Conservation (phyloP, 495 filamentous ascomycete genomes). For the Viridothelium virens region DNA sequence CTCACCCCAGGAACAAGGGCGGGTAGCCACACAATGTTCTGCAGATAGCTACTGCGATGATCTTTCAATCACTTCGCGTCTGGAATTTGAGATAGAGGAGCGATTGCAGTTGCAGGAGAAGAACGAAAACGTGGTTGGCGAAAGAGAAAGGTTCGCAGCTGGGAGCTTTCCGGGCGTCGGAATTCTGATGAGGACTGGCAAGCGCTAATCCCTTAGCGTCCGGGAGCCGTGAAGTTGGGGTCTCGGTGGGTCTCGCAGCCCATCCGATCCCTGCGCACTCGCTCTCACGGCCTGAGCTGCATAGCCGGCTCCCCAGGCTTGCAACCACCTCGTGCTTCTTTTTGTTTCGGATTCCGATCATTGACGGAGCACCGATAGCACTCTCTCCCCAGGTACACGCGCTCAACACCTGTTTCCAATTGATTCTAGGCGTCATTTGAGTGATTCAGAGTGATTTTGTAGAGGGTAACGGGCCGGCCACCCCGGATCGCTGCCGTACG, state of each 20-base stretch:
- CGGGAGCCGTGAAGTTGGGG: neutral
- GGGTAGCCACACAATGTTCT: neutral
- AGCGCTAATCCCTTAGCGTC: neutral
- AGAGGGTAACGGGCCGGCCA: neutral
- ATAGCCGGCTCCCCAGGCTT: constrained; percentile 4
- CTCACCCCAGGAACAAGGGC: neutral
- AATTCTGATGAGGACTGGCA: constrained; percentile 1
- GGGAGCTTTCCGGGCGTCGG: constrained; percentile 7
- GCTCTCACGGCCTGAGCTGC: neutral
- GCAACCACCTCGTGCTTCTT: neutral
- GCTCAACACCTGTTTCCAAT: neutral
- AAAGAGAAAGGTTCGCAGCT: neutral
- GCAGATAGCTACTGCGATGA: neutral
- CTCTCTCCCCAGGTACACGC: neutral
- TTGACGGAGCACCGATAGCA: constrained; percentile 1
- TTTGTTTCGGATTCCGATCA: constrained; percentile 7
- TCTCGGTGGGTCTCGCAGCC: neutral
- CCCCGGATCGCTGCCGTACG: neutral
- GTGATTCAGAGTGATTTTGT: neutral
- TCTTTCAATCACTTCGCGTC: neutral
- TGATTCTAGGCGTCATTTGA: neutral
- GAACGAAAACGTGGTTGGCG: neutral
- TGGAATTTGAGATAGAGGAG: neutral
- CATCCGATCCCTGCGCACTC: neutral
- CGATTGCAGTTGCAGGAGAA: neutral